A percentile compares a stretch with the other conserved stretches of the same genome.
Evolutionary conservation across 75 land plant species (phyloP).

Genomic region (Sequoia sempervirens): DNA sequence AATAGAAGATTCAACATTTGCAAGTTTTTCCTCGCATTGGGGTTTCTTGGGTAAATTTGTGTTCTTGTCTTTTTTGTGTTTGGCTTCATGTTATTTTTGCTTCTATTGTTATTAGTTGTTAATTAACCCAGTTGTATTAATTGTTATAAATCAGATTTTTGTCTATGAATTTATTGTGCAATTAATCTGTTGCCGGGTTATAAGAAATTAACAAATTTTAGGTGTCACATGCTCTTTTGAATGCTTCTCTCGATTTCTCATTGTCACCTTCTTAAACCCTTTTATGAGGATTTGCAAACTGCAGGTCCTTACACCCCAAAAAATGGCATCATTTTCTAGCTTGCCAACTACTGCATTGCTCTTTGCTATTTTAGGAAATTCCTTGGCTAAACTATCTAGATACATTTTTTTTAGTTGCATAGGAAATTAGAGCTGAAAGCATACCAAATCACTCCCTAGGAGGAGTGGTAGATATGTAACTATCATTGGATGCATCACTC

Average conservation of each 20-base stretch:
- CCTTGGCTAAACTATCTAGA: constrained; percentile 4
- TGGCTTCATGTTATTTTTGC: too few species aligned
- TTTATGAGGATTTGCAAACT: background rate
- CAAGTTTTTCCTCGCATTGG: too few species aligned
- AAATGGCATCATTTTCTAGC: constrained; percentile 8
- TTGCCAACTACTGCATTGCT: background rate
- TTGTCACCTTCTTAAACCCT: background rate
- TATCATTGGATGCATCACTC: constrained; percentile 2
- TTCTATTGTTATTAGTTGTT: too few species aligned
- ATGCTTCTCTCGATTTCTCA: background rate
- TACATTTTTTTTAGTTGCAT: background rate
- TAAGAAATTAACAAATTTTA: too few species aligned
- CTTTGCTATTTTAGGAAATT: constrained; percentile 7
- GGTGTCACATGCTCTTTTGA: background rate
- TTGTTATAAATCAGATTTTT: too few species aligned
- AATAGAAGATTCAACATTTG: too few species aligned
- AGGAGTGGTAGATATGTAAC: constrained; percentile 7
- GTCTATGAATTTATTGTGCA: too few species aligned
- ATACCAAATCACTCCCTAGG: constrained; percentile 1
- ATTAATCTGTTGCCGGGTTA: too few species aligned
- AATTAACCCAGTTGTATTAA: too few species aligned
- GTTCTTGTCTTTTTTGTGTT: too few species aligned
- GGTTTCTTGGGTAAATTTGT: too few species aligned
- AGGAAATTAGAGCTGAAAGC: background rate
- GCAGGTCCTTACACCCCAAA: background rate